Conservation (phyloP, 2,329 filamentous ascomycete genomes). For the Grosmannia huntii region DNA sequence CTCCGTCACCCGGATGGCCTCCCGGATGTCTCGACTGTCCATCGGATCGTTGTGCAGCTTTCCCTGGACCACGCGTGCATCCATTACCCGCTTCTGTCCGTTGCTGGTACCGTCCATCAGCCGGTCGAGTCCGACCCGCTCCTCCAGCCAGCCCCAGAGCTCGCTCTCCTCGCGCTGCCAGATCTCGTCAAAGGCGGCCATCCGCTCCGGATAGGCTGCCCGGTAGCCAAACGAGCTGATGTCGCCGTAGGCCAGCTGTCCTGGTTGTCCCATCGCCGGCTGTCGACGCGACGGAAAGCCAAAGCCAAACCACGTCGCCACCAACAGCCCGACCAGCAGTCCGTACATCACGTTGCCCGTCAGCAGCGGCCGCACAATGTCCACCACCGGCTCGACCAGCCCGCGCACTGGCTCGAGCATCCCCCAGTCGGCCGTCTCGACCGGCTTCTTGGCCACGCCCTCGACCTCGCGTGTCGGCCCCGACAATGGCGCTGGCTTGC, state of each 20-base stretch:
- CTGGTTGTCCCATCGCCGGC: constrained; percentile 5
- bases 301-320: constrained; percentile 62
- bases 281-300: constrained; percentile 30
- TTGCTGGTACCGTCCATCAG: constrained; percentile 35
- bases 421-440: constrained; percentile 52
- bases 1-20: constrained; percentile 77
- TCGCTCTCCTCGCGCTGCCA: constrained; percentile 82
- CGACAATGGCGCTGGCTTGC: constrained; percentile 31
- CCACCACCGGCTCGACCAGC: constrained; percentile 55
- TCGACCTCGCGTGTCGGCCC: constrained; percentile 27
- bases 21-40: constrained; percentile 59
- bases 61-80: constrained; percentile 46
- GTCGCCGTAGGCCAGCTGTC: constrained; percentile 21
- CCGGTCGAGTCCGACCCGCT: constrained; percentile 62
- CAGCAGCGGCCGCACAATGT: constrained; percentile 58
- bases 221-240: constrained; percentile 18
- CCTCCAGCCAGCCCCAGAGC: constrained; percentile 87
- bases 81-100: constrained; percentile 31
- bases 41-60: constrained; percentile 47
- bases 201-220: constrained; percentile 47
- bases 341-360: constrained; percentile 67
- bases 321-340: constrained; percentile 58
- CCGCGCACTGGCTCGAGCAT: constrained; percentile 64
- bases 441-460: constrained; percentile 19
- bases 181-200: constrained; percentile 83